Evolutionary conservation across 2,329 filamentous ascomycete species (phyloP), one percentile per base, ranked within the genome.

Genomic region (Clonostachys chloroleuca): DNA sequence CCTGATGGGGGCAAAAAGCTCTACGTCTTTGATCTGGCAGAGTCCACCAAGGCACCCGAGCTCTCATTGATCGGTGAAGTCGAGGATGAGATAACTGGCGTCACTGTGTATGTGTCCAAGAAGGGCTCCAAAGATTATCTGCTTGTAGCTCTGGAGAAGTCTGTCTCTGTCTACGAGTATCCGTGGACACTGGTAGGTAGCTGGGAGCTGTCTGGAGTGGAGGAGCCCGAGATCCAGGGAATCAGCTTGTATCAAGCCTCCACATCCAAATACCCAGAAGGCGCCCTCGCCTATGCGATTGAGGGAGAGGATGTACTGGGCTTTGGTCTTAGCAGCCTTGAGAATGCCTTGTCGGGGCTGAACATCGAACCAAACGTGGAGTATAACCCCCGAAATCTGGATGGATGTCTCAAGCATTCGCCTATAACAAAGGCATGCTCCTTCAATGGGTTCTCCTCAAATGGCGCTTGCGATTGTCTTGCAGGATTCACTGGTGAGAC

Each of bases 141-240:
- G 0, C 62, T 75, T 20, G 65, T 72, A 14, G 65, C 70, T 0
- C 65, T 67, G 34, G 58, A 61, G 10, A 59, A 67, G 39, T 54
- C 56, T 5, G 51, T 77, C 24, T 58, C 62, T 3, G 55, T 75
- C 5, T 76, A 74, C 49, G 56, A 64, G 14, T 52, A 60, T 4
- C 52, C 56, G 0, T 66, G 73, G 42, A 51, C 58, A 1, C 56
- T 63, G 1, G 50, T 69, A 2, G 72, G 68, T 3, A 68, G 62
- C 0, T 49, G 69, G 13, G 56, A 56, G 1, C 45, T 74, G 39
- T 63, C 59, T 1, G 70, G 69, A 1, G 55, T 64, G 4, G 59
- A 73, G 12, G 65, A 70, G 1, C 66, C 74, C 13, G 66, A 75
- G 51, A 51, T 70, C 8, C 53, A 72, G 42, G 73, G 72, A 1